Percentiles rank a stretch among this genome's conserved stretches.
Evolutionary conservation across 1,284 basidiomycete genomes (phyloP).

Genomic region (Tilletia walkeri): DNA sequence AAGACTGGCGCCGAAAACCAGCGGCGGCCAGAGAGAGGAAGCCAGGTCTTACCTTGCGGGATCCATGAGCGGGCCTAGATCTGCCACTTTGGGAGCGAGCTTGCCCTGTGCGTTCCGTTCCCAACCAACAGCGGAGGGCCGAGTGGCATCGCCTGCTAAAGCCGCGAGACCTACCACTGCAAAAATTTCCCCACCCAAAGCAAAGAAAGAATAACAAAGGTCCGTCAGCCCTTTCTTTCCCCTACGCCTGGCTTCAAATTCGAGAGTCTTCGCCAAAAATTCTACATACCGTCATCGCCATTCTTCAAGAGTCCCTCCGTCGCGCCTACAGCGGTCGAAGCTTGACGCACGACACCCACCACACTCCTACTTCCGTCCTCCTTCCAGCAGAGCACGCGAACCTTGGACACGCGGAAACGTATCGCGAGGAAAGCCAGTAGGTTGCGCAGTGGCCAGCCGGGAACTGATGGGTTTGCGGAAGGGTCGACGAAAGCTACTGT

Average conservation of each 20-base stretch:
- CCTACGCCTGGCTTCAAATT: too few species aligned
- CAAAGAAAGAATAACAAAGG: too few species aligned
- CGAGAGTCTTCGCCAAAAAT: too few species aligned
- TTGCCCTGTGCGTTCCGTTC: conserved; percentile 84
- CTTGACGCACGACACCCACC: background rate
- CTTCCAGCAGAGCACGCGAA: conserved; percentile 58
- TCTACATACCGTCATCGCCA: background rate
- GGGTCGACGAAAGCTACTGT: conserved; percentile 72
- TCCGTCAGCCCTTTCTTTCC: too few species aligned
- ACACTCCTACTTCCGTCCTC: conserved; percentile 27
- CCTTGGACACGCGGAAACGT: conserved; percentile 56
- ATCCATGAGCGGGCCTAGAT: conserved; percentile 94
- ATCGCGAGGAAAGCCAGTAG: conserved; percentile 68
- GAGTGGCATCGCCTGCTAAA: conserved; percentile 21
- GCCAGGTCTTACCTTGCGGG: conserved; percentile 59
- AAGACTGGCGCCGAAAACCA: too few species aligned
- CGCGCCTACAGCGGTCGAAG: background rate
- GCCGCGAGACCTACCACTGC: background rate
- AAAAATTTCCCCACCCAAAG: too few species aligned
- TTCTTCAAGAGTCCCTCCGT: background rate
- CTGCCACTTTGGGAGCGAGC: conserved; percentile 80
- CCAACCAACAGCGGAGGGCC: conserved; percentile 80
- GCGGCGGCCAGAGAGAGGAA: background rate
- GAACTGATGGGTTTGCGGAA: conserved; percentile 71
- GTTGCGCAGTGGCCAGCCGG: conserved; percentile 93